A percentile compares a stretch with the other conserved stretches of the same genome.
Evolutionary conservation across 2,329 filamentous ascomycete genomes (phyloP).

Genomic region (Colletotrichum magnum): DNA sequence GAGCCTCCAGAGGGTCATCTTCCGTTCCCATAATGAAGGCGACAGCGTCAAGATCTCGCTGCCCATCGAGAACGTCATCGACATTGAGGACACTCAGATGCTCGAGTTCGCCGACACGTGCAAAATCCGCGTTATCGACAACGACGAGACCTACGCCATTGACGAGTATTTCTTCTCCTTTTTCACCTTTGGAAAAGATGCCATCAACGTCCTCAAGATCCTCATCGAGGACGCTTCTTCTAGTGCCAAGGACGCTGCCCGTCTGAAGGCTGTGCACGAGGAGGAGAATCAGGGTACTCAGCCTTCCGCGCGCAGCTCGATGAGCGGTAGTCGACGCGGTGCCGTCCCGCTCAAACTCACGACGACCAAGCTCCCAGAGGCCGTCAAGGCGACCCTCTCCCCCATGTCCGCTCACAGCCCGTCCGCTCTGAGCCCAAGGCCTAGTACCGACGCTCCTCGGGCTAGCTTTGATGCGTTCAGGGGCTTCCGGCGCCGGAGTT

Average conservation of each 20-base stretch:
- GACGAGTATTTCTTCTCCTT: constrained; percentile 99
- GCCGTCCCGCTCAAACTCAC: constrained; percentile 49
- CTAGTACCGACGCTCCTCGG: constrained; percentile 67
- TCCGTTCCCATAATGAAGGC: constrained; percentile 94
- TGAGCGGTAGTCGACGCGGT: constrained; percentile 33
- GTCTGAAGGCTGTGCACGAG: constrained; percentile 20
- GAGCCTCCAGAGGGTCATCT: constrained; percentile 92
- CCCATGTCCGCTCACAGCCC: constrained; percentile 62
- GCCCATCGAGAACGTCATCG: constrained; percentile 89
- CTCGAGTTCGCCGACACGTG: constrained; percentile 93
- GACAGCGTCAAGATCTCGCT: constrained; percentile 97
- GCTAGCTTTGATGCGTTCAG: constrained; percentile 69
- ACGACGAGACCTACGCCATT: constrained; percentile 93
- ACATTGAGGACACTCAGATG: constrained; percentile 92
- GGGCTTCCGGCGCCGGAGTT: constrained; percentile 63
- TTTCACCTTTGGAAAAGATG: constrained; percentile 88
- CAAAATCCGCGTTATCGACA: constrained; percentile 93
- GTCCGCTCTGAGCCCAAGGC: constrained; percentile 65
- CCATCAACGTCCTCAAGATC: constrained; percentile 81
- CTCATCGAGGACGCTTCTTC: constrained; percentile 76
- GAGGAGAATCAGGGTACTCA: constrained; percentile 9
- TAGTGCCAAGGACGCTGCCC: constrained; percentile 44
- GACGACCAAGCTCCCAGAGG: constrained; percentile 64
- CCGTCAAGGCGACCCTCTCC: constrained; percentile 73
- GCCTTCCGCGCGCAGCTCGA: constrained; percentile 42